Evolutionary conservation across 1,139 yeast species (phyloP).

Genomic region (Ogataea hybrid): DNA sequence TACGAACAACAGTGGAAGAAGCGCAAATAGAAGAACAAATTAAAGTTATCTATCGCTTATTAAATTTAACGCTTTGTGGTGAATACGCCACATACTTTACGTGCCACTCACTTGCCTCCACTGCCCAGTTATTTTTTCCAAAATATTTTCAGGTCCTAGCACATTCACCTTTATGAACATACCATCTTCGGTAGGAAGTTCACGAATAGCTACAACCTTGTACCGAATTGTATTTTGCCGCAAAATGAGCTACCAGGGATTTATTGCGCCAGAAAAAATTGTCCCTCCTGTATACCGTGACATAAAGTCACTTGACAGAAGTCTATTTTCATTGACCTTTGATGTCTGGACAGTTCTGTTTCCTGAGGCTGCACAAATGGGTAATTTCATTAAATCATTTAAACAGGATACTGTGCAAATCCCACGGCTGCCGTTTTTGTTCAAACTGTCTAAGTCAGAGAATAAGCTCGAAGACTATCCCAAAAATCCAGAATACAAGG

Average conservation of each 20-base stretch:
- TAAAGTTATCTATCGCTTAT: not conserved
- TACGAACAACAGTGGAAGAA: not conserved
- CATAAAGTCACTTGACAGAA: constrained; percentile 64
- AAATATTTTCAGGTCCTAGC: not conserved
- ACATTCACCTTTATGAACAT: not conserved
- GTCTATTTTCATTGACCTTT: constrained; percentile 54
- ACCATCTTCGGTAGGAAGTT: not conserved
- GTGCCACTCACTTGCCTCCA: constrained; percentile 4
- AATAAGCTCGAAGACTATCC: not conserved
- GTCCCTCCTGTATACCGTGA: constrained; percentile 69
- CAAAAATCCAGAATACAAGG: constrained; percentile 43
- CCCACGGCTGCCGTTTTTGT: constrained; percentile 66
- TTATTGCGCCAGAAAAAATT: constrained; percentile 13
- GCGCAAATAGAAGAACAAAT: constrained; percentile 2
- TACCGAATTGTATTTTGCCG: not conserved
- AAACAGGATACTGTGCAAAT: constrained; percentile 56
- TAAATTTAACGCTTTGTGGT: constrained; percentile 9
- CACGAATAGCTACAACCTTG: not conserved
- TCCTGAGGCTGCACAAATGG: constrained; percentile 62
- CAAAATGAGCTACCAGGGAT: constrained; percentile 9
- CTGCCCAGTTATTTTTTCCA: not conserved
- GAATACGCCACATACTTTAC: not conserved
- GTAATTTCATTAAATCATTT: constrained; percentile 51
- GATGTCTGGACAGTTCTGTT: constrained; percentile 67
- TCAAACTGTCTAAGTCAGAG: constrained; percentile 35